Evolutionary conservation across 257 asterid species (phyloP).

Genomic region (Ligustrum vulgare): DNA sequence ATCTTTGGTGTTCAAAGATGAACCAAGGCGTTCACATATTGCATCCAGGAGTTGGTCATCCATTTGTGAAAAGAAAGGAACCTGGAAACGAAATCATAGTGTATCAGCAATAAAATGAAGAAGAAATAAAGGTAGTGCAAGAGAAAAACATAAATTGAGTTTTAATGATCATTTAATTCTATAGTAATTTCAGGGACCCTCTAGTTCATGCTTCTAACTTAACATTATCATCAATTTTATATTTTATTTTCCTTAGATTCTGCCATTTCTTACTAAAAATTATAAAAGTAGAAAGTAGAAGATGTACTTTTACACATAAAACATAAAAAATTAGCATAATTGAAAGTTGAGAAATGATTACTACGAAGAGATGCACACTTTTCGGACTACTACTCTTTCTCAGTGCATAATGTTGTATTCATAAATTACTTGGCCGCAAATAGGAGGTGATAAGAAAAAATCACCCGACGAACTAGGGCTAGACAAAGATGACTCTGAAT

Average conservation of each 20-base stretch:
- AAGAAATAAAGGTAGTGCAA: neutral
- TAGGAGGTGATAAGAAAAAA: constrained; percentile 22
- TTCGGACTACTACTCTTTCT: neutral
- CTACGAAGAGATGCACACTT: neutral
- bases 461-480: constrained; percentile 85
- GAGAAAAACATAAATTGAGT: neutral
- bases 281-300: neutral
- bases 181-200: neutral
- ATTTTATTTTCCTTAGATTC: no score
- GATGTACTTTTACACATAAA: neutral
- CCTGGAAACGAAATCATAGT: constrained; percentile 34
- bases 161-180: neutral
- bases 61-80: constrained; percentile 91
- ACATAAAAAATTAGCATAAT: neutral
- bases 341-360: neutral
- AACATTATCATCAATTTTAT: neutral
- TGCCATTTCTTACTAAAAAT: no score
- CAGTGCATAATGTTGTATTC: neutral
- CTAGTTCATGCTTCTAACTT: neutral
- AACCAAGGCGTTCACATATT: constrained; percentile 80
- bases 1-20: constrained; percentile 74
- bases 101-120: constrained; percentile 5
- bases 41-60: constrained; percentile 87
- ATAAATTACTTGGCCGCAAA: neutral
- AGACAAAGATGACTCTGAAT: constrained; percentile 88